Base-by-base conservation (phyloP, 2,329 filamentous ascomycete genomes). In the Eurotiales sp. region DNA sequence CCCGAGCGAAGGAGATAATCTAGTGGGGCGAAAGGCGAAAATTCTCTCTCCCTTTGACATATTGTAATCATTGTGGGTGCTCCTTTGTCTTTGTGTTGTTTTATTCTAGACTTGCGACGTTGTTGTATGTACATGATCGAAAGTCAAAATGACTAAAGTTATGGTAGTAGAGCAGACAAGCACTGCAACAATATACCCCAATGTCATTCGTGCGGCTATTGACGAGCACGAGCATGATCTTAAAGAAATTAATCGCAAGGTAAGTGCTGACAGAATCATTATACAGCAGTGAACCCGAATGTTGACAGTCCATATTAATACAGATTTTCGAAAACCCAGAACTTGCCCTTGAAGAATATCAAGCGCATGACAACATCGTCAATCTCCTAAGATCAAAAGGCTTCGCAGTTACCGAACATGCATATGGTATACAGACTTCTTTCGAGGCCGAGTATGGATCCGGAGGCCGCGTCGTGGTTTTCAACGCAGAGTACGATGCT, bases 401-500 rank as follows among this genome's bases (percentile, higher is more conserved):
- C 0, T 55, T 53, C 17, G 8, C 30, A 7, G 52, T 56, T 4
- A 52, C 37, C 2, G 51, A 50, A 2, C 50, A 54, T 39, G 55
- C 56, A 14, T 56, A 56, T 32, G 54, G 53, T 8, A 30, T 56
- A 3, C 30, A 50, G 21, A 54, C 52, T 29, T 30, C 36, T 6
- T 50, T 42, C 14, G 47, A 50, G 25, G 47, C 39, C 23, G 22
- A 39, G 15, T 41, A 30, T 32, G 45, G 48, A 21, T 48, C 50
- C 7, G 42, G 53, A 17, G 56, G 58, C 1, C 29, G 47, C 12
- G 14, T 54, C 2, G 37, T 61, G 4, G 51, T 37, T 8, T 61
- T 59, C 32, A 57, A 56, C 14, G 56, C 56, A 6, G 58, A 61
- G 42, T 60, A 62, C 12, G 60, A 61, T 27, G 58, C 57, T 3